These are phyloP conservation scores for Gastrodia elata DNA, from an alignment of 106 monocot genomes.

Conservation along the genomic window DNA sequence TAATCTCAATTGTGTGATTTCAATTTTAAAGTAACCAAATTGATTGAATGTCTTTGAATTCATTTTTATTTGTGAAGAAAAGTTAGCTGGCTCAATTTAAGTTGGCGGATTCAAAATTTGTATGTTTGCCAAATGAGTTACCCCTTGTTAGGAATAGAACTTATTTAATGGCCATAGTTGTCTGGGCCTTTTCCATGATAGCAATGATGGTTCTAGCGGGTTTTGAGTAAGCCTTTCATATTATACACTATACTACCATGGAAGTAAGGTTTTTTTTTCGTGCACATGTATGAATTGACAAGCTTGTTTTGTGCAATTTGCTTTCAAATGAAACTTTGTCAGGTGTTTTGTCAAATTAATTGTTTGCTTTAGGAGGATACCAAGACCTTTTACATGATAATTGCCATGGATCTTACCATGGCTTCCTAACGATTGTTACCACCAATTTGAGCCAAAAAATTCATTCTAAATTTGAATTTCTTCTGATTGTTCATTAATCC, in stretches of 20 bases:
- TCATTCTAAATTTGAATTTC: too few relatives aligned
- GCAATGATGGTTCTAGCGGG: too few relatives aligned
- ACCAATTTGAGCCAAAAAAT: too few relatives aligned
- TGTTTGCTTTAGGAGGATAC: background rate
- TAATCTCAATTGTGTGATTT: background rate
- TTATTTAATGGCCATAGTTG: constrained; percentile 1
- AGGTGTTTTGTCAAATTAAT: background rate
- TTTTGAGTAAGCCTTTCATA: too few relatives aligned
- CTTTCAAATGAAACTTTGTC: background rate
- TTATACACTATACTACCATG: too few relatives aligned
- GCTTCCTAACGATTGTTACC: too few relatives aligned
- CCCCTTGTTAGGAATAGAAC: background rate
- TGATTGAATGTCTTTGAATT: background rate
- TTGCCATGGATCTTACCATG: too few relatives aligned
- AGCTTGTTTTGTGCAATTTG: background rate
- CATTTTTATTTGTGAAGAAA: background rate
- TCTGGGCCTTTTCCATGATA: background rate
- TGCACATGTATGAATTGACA: constrained; percentile 1
- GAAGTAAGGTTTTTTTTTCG: background rate
- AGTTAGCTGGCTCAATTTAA: background rate
- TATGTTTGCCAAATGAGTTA: background rate
- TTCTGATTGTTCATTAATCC: too few relatives aligned
- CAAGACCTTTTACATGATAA: too few relatives aligned
- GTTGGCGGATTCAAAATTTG: background rate
- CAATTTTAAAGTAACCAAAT: background rate